Evolutionary conservation across 768 basidiomycete species (phyloP).

Genomic region (Boletus speciosus): DNA sequence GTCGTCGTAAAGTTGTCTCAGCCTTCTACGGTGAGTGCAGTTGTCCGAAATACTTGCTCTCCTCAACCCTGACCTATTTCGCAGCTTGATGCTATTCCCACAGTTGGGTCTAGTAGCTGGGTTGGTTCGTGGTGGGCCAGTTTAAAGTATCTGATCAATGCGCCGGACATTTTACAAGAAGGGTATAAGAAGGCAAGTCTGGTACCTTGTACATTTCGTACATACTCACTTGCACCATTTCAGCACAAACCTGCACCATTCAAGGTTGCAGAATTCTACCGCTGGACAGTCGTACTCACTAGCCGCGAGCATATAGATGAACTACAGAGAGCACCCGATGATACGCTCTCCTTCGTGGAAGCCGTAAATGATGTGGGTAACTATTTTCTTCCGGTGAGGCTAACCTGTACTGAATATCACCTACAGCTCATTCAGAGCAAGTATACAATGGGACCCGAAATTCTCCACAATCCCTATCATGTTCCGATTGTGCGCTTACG

Average conservation of each 20-base stretch:
- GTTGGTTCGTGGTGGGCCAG: conserved; percentile 27
- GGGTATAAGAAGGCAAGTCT: conserved; percentile 29
- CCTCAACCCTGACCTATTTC: too few relatives aligned
- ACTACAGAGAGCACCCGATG: too few relatives aligned
- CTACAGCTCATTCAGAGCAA: conserved; percentile 34
- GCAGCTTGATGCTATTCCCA: conserved; percentile 29
- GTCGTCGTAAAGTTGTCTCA: neutral
- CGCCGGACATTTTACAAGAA: conserved; percentile 24
- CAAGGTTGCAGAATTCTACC: too few relatives aligned
- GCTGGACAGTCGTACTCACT: too few relatives aligned
- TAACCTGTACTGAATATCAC: neutral
- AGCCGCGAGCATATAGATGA: too few relatives aligned
- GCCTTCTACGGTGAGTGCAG: neutral
- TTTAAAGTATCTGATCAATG: conserved; percentile 15
- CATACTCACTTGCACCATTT: neutral
- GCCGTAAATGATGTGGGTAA: conserved; percentile 31
- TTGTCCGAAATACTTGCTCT: neutral
- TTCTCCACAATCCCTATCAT: conserved; percentile 30
- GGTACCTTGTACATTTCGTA: neutral
- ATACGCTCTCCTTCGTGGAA: conserved; percentile 11
- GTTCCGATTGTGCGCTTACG: neutral
- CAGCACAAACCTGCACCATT: too few relatives aligned
- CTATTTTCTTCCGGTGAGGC: neutral
- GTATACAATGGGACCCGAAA: conserved; percentile 37
- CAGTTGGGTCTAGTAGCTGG: conserved; percentile 23